Percentiles rank a stretch among this genome's conserved stretches.
These are phyloP conservation scores for Plantago major DNA, from an alignment of 257 asterid species.

Conservation along the genomic window DNA sequence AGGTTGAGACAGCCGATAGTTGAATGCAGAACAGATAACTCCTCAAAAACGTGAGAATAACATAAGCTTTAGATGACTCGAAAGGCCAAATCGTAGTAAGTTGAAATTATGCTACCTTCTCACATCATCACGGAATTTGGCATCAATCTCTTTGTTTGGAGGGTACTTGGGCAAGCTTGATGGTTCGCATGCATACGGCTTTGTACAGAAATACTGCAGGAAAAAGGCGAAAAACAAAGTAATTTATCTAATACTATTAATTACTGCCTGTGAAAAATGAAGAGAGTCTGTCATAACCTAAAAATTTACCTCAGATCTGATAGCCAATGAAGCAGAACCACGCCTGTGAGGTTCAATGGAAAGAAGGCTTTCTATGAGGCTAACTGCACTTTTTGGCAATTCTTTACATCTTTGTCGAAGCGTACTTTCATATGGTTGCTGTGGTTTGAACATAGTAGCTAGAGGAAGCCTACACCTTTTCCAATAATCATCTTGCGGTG, in stretches of 20 bases:
- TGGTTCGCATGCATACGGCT: conserved; percentile 82
- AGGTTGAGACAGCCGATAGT: no score
- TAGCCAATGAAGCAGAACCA: conserved; percentile 72
- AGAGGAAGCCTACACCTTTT: conserved; percentile 64
- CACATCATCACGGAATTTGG: conserved; percentile 75
- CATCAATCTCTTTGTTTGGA: conserved; percentile 95
- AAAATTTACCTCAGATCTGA: conserved; percentile 54
- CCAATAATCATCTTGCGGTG: conserved; percentile 88
- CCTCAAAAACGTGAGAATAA: no score
- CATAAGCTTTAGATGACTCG: no score
- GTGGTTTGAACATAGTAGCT: conserved; percentile 85
- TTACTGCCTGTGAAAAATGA: not conserved
- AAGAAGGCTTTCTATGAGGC: conserved; percentile 62
- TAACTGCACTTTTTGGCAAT: conserved; percentile 62
- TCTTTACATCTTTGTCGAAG: conserved; percentile 80
- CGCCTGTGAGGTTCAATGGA: conserved; percentile 69
- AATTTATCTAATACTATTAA: not conserved
- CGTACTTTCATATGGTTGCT: conserved; percentile 70
- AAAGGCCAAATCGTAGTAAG: no score
- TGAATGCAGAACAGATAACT: no score
- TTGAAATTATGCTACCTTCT: conserved; percentile 36
- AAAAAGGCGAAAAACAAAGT: not conserved
- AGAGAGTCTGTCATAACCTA: not conserved
- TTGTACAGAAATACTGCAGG: conserved; percentile 58
- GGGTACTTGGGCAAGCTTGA: conserved; percentile 78